Percentiles rank a stretch among this genome's conserved stretches.
Evolutionary conservation across 2,329 filamentous ascomycete species (phyloP).

Genomic region (Plectosphaerella cucumerina): DNA sequence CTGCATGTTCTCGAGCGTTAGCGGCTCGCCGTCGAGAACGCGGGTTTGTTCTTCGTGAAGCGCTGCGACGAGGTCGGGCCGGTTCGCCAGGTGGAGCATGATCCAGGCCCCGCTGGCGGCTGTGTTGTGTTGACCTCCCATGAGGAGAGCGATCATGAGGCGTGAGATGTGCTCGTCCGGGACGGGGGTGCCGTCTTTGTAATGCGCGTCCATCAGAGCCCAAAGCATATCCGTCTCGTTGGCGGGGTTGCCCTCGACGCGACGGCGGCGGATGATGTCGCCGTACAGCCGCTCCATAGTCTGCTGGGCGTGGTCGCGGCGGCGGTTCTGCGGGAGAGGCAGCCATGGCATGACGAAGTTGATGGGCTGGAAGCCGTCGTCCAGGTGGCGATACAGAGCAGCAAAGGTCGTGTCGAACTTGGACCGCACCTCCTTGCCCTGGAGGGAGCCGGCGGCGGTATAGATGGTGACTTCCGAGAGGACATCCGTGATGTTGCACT

Average conservation of each 20-base stretch:
- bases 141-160: constrained; percentile 83
- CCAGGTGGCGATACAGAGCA: constrained; percentile 73
- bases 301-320: constrained; percentile 64
- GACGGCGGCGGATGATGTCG: constrained; percentile 63
- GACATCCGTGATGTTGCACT: constrained; percentile 58
- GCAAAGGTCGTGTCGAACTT: constrained; percentile 70
- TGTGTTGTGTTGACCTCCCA: constrained; percentile 81
- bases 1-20: neutral
- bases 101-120: constrained; percentile 77
- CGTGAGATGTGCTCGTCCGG: constrained; percentile 75
- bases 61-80: constrained; percentile 66
- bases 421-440: constrained; percentile 71
- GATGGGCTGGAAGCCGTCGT: constrained; percentile 73
- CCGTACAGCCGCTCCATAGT: constrained; percentile 69
- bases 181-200: constrained; percentile 67
- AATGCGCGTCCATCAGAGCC: constrained; percentile 71
- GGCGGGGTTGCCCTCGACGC: constrained; percentile 22
- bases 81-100: constrained; percentile 65
- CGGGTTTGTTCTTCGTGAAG: constrained; percentile 61
- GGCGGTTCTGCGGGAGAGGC: constrained; percentile 71
- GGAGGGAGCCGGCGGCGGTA: constrained; percentile 72
- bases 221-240: constrained; percentile 63
- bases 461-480: constrained; percentile 79
- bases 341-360: constrained; percentile 82
- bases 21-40: neutral